Evolutionary conservation across 768 basidiomycete genomes (phyloP), one percentile per base, ranked within the genome.

Genomic region (Kwoniella mangroviensis): DNA sequence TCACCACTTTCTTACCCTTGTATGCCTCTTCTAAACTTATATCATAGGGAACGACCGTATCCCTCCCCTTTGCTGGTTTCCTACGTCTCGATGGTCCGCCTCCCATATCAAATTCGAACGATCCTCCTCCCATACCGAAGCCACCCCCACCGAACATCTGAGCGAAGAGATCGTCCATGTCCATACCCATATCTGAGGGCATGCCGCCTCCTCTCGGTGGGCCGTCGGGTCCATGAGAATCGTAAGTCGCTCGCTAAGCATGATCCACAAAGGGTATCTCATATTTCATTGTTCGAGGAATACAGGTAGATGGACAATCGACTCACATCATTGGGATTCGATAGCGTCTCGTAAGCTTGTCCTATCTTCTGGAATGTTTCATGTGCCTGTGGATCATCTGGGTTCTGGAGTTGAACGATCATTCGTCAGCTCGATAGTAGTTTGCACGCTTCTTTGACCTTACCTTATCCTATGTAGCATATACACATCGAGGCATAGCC

Each of bases 1-100:
- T 89, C 80, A 90, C 92, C 67, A 94, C 90, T 11, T 87, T 88
- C 83, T 94, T 95, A 40, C 95, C 96, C 67, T 91, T 92, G 84
- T 93, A 98, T 22, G 95, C 85, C 81, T 98, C 95, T 83, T 97
- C 95, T 40, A 98, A 86, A 4, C 92, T 90, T 63, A 96, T 92
- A 51, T 92, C 87, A 81, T 95, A 91, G 3, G 65, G 26, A 19
- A 76, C 77, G 19, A 60, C 54, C 19, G 74, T 76, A 65, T 71
- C 75, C 62, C 62, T 67, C 43, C 74, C 78, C 68, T 53, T 67
- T 53, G 45, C 64, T 26, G 75, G 78, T 75, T 72, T 76, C 53
- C 42, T 69, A 63, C 13, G 53, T 42, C 65, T 11, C 17, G 61
- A 4, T 40, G 56, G 22, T 6, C 72, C 58, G 12, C 71, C 63